A percentile compares a stretch with the other conserved stretches of the same genome.
Conservation (phyloP, 2,329 filamentous ascomycete genomes). For the Calycina marina region DNA sequence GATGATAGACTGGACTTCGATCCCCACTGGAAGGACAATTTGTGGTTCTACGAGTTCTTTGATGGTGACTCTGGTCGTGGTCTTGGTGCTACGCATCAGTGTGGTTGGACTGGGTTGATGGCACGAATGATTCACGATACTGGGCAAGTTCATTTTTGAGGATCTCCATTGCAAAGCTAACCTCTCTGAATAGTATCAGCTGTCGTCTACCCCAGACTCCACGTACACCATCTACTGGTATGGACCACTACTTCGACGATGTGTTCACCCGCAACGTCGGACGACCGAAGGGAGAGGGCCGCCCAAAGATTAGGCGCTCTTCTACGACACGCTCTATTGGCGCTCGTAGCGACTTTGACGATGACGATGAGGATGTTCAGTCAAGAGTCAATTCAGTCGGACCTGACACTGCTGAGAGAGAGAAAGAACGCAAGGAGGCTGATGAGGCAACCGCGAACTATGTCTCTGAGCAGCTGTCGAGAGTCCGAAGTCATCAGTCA, state of each 20-base stretch:
- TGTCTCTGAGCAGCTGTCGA: slow-evolving; percentile 65
- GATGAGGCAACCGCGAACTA: slow-evolving; percentile 67
- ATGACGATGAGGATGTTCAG: slow-evolving; percentile 10
- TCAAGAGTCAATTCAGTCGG: slow-evolving; percentile 29
- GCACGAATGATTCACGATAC: slow-evolving; percentile 97
- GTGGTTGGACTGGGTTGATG: slow-evolving; percentile 90
- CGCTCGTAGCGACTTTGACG: slow-evolving; percentile 61
- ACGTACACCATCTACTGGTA: slow-evolving; percentile 67
- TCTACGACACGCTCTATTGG: slow-evolving; percentile 76
- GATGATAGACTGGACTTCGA: slow-evolving; percentile 83
- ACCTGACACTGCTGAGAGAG: slow-evolving; percentile 36
- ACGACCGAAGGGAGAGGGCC: slow-evolving; percentile 24
- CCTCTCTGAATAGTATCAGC: slow-evolving; percentile 63
- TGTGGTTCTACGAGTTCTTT: slow-evolving; percentile 98
- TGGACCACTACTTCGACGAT: slow-evolving; percentile 93
- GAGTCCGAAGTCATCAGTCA: slow-evolving; percentile 42
- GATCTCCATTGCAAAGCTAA: too few relatives aligned
- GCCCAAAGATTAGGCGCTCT: slow-evolving; percentile 52
- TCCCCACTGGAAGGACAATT: slow-evolving; percentile 78
- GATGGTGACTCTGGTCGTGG: slow-evolving; percentile 84
- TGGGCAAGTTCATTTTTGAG: slow-evolving; percentile 51
- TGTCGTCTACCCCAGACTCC: slow-evolving; percentile 90
- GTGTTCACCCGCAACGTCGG: slow-evolving; percentile 48
- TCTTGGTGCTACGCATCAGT: slow-evolving; percentile 84
- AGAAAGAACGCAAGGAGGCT: slow-evolving; percentile 36